These are phyloP conservation scores for Fusarium citri DNA, from an alignment of 2,329 filamentous ascomycete genomes.

Conservation along the genomic window DNA sequence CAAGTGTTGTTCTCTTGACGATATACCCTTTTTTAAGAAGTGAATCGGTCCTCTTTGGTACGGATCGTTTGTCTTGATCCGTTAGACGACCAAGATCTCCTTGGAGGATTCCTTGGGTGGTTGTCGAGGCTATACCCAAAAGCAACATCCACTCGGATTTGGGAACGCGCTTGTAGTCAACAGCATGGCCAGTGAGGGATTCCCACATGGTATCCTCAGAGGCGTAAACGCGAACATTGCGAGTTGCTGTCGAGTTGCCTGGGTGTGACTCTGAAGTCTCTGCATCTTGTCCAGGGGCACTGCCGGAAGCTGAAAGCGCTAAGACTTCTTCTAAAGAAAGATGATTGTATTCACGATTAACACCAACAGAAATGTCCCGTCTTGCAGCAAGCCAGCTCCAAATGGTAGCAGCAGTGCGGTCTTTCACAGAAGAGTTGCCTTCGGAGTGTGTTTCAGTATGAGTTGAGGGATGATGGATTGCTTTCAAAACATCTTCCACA, in stretches of 20 bases:
- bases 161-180: slow-evolving; percentile 69
- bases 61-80: slow-evolving; percentile 71
- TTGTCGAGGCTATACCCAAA: slow-evolving; percentile 67
- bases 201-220: slow-evolving; percentile 70
- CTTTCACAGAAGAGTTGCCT: slow-evolving; percentile 32
- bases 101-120: slow-evolving; percentile 68
- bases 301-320: slow-evolving; percentile 24
- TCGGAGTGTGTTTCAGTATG: slow-evolving; percentile 28
- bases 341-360: slow-evolving; percentile 48
- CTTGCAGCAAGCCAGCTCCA: slow-evolving; percentile 53
- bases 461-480: slow-evolving; percentile 46
- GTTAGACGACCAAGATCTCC: slow-evolving; percentile 68
- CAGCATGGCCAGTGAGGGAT: slow-evolving; percentile 67
- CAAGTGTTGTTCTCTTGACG: slow-evolving; percentile 68
- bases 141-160: slow-evolving; percentile 70
- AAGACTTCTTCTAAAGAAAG: slow-evolving; percentile 55
- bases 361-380: slow-evolving; percentile 53
- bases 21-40: slow-evolving; percentile 71
- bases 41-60: slow-evolving; percentile 70
- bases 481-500: slow-evolving; percentile 49
- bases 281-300: slow-evolving; percentile 18
- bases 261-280: background rate
- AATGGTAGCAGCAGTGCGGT: slow-evolving; percentile 48
- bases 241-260: background rate
- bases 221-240: slow-evolving; percentile 56